Evolutionary conservation across 805 yeast species (phyloP).

Genomic region (Cyberlindnera subsufficiens): DNA sequence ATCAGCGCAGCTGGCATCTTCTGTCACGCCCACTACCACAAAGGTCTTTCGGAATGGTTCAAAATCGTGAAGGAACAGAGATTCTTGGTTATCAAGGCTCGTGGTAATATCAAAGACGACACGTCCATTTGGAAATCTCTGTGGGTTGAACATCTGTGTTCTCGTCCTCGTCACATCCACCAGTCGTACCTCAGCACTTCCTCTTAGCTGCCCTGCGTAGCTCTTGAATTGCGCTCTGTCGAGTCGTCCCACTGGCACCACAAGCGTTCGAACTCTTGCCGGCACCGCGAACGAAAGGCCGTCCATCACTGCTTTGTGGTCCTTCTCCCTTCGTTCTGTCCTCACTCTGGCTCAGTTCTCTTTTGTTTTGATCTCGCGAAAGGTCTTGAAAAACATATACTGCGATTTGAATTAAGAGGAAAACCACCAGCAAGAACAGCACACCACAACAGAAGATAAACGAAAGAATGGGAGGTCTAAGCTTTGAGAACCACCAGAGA

Average conservation of each 20-base stretch:
- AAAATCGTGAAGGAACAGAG: slow-evolving; percentile 72
- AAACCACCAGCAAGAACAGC: neutral
- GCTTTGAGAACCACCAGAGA: slow-evolving; percentile 91
- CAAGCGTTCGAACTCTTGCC: slow-evolving; percentile 56
- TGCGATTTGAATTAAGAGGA: neutral
- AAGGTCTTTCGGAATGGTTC: slow-evolving; percentile 85
- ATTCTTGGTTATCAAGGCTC: slow-evolving; percentile 43
- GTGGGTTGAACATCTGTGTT: slow-evolving; percentile 69
- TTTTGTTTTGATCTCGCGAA: neutral
- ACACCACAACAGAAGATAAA: neutral
- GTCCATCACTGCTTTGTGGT: slow-evolving; percentile 24
- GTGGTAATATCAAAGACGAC: slow-evolving; percentile 52
- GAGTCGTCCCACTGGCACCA: slow-evolving; percentile 61
- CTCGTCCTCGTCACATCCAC: slow-evolving; percentile 68
- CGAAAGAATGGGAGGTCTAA: slow-evolving; percentile 71
- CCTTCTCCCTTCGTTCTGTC: neutral
- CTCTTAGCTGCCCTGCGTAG: slow-evolving; percentile 38
- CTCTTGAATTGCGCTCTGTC: slow-evolving; percentile 29
- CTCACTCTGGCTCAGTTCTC: neutral
- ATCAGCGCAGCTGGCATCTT: slow-evolving; percentile 8
- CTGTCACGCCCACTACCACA: slow-evolving; percentile 46
- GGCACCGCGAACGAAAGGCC: slow-evolving; percentile 52
- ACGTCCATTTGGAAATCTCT: slow-evolving; percentile 75
- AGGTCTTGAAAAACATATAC: neutral
- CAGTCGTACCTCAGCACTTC: slow-evolving; percentile 58